phyloP scores from a whole-genome alignment of 352 stramenopile genomes.

The Phytopythium chamaehyphon region DNA sequence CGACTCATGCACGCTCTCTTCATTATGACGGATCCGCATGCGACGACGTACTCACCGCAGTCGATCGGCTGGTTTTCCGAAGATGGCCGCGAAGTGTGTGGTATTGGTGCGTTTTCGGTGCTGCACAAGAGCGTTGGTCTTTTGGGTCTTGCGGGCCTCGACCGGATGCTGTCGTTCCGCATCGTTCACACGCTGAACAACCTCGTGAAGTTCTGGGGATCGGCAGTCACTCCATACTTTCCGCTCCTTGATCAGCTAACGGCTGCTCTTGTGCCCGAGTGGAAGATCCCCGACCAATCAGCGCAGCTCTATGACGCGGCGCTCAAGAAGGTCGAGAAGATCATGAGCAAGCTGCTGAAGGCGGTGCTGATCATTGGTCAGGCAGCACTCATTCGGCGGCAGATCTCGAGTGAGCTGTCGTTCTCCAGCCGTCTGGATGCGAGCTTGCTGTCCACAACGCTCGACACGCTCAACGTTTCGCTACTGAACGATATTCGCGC shows the following conservation, averaged over 20 bases:
- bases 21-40: constrained; percentile 90
- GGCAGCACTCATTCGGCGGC: constrained; percentile 89
- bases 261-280: constrained; percentile 80
- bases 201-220: constrained; percentile 91
- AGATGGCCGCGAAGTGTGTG: constrained; percentile 83
- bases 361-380: constrained; percentile 92
- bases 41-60: constrained; percentile 90
- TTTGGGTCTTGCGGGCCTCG: constrained; percentile 87
- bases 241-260: constrained; percentile 86
- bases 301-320: constrained; percentile 83
- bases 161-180: constrained; percentile 91
- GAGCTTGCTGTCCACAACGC: constrained; percentile 85
- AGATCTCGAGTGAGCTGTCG: constrained; percentile 90
- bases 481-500: constrained; percentile 86
- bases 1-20: constrained; percentile 90
- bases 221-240: constrained; percentile 87
- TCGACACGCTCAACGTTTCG: constrained; percentile 90
- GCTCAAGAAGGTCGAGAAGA: constrained; percentile 92
- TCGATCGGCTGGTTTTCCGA: constrained; percentile 91
- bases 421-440: constrained; percentile 89
- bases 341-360: constrained; percentile 92
- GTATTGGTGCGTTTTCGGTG: constrained; percentile 85
- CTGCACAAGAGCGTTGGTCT: constrained; percentile 91
- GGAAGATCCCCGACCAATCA: constrained; percentile 86
- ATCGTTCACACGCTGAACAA: constrained; percentile 93